Conservation (phyloP, 257 asterid genomes). For the Gynochthodes officinalis region DNA sequence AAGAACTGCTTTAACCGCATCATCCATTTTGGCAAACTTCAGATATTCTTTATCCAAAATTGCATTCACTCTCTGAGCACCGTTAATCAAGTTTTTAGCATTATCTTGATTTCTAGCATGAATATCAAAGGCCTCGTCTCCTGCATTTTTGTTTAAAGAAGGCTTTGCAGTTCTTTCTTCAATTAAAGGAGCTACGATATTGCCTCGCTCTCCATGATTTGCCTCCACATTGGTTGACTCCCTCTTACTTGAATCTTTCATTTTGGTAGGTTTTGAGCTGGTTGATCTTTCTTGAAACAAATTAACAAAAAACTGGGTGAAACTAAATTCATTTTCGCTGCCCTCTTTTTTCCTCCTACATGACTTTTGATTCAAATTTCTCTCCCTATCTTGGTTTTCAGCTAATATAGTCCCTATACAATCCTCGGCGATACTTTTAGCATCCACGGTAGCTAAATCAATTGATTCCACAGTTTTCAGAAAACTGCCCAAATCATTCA, state of each 20-base stretch:
- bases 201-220: slow-evolving; percentile 26
- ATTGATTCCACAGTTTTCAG: slow-evolving; percentile 42
- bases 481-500: slow-evolving; percentile 56
- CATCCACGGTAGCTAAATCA: slow-evolving; percentile 27
- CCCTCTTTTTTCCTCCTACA: slow-evolving; percentile 44
- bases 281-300: slow-evolving; percentile 41
- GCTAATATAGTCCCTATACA: slow-evolving; percentile 34
- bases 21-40: slow-evolving; percentile 28
- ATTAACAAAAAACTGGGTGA: slow-evolving; percentile 33
- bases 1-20: slow-evolving; percentile 32
- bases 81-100: slow-evolving; percentile 21
- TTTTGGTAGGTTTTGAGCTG: slow-evolving; percentile 35
- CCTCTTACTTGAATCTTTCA: slow-evolving; percentile 29
- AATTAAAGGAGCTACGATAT: slow-evolving; percentile 43
- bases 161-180: slow-evolving; percentile 34
- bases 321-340: slow-evolving; percentile 31
- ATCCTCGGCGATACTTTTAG: slow-evolving; percentile 42
- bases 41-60: slow-evolving; percentile 27
- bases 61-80: slow-evolving; percentile 29
- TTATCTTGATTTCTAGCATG: slow-evolving; percentile 20
- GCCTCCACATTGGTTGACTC: slow-evolving; percentile 35
- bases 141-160: slow-evolving; percentile 21
- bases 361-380: slow-evolving; percentile 31
- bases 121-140: slow-evolving; percentile 16
- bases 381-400: slow-evolving; percentile 40